phyloP scores from a whole-genome alignment of 1,139 yeast genomes.

The Kurtzmaniella quercitrusa region DNA sequence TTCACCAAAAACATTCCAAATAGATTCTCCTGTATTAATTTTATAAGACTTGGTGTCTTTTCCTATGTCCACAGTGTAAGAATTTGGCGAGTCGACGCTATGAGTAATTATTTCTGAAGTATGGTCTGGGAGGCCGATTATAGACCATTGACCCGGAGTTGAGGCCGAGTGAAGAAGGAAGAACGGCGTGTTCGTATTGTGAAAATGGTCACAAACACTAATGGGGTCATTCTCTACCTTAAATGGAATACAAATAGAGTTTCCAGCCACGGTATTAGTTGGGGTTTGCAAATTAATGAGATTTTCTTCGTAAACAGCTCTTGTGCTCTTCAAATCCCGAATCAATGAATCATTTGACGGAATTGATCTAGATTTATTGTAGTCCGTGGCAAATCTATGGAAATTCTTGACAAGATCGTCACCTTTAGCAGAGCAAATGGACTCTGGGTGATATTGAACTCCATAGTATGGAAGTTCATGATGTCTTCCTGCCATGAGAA shows the following conservation, averaged over 20 bases:
- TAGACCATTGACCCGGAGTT: conserved; percentile 81
- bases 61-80: conserved; percentile 14
- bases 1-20: conserved; percentile 25
- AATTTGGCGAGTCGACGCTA: conserved; percentile 41
- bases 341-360: background rate
- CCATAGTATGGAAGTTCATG: conserved; percentile 69
- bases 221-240: conserved; percentile 18
- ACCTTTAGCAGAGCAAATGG: conserved; percentile 78
- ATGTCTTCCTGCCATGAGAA: conserved; percentile 81
- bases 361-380: conserved; percentile 25
- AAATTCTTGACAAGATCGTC: conserved; percentile 57
- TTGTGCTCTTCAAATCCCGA: background rate
- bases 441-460: conserved; percentile 97
- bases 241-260: conserved; percentile 12
- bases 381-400: conserved; percentile 45
- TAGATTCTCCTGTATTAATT: conserved; percentile 11
- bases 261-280: background rate
- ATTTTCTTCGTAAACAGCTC: background rate
- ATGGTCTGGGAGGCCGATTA: conserved; percentile 66
- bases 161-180: conserved; percentile 71
- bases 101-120: conserved; percentile 63
- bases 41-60: conserved; percentile 9
- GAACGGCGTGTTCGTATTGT: conserved; percentile 33
- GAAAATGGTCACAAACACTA: conserved; percentile 48
- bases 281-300: background rate